A percentile compares a stretch with the other conserved stretches of the same genome.
phyloP scores from a whole-genome alignment of 257 asterid genomes.

The Verbascum thapsus region DNA sequence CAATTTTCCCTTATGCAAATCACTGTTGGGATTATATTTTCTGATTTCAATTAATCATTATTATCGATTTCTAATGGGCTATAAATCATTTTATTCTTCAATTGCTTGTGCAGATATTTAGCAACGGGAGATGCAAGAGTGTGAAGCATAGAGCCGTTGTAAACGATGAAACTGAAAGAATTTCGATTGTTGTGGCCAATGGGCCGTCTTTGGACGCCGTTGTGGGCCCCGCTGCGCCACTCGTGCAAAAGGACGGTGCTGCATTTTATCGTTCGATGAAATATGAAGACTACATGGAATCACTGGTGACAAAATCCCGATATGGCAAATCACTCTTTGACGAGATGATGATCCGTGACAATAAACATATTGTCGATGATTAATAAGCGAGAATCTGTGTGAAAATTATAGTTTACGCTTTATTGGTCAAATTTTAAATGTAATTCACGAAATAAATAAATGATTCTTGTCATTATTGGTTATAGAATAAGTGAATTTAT shows the following conservation, averaged over 20 bases:
- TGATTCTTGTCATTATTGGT: too few species aligned
- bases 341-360: not conserved
- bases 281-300: slow-evolving; percentile 48
- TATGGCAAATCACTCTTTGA: slow-evolving; percentile 45
- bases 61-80: too few species aligned
- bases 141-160: slow-evolving; percentile 47
- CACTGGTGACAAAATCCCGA: slow-evolving; percentile 40
- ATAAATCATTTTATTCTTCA: too few species aligned
- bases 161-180: slow-evolving; percentile 34
- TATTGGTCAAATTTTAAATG: too few species aligned
- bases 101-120: slow-evolving; percentile 38
- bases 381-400: too few species aligned
- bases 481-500: too few species aligned
- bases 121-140: slow-evolving; percentile 49
- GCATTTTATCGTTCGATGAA: slow-evolving; percentile 43
- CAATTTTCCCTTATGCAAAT: too few species aligned
- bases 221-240: slow-evolving; percentile 46
- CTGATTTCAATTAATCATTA: too few species aligned
- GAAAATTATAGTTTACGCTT: too few species aligned
- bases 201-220: slow-evolving; percentile 53
- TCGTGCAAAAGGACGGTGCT: slow-evolving; percentile 32
- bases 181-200: slow-evolving; percentile 49
- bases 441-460: too few species aligned
- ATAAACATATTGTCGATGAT: not conserved
- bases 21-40: too few species aligned